Conservation (phyloP, 768 basidiomycete genomes). For the Trametes elegans region DNA sequence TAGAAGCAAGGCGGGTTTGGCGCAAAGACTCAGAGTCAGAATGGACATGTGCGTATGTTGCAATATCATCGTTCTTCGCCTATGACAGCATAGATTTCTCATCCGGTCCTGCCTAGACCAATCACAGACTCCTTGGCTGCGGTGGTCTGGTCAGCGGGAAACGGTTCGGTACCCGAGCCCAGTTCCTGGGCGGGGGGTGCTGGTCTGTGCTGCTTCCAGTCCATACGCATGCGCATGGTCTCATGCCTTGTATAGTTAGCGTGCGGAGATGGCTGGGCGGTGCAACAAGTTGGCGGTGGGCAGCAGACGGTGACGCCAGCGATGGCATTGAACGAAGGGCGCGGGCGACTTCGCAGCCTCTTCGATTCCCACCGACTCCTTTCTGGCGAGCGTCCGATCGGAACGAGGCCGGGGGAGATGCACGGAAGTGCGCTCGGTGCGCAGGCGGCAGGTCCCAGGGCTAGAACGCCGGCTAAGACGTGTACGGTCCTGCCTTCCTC, state of each 20-base stretch:
- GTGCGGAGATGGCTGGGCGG: background rate
- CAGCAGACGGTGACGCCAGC: background rate
- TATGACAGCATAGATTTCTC: no score
- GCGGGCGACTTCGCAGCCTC: background rate
- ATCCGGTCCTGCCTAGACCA: no score
- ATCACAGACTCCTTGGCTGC: no score
- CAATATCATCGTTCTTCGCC: no score
- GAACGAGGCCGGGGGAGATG: background rate
- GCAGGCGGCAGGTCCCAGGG: background rate
- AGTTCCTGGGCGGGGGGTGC: background rate
- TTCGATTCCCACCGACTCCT: background rate
- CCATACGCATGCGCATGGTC: background rate
- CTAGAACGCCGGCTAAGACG: background rate
- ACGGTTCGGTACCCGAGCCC: no score
- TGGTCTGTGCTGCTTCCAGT: background rate
- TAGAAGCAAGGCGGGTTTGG: background rate
- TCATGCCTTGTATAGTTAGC: slow-evolving; percentile 1
- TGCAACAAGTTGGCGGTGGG: no score
- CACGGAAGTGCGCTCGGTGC: background rate
- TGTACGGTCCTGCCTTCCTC: background rate
- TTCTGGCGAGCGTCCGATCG: no score
- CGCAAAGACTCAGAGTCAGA: no score
- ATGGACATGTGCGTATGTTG: no score
- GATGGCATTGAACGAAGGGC: background rate
- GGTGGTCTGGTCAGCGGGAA: no score